phyloP scores from a whole-genome alignment of 2,329 filamentous ascomycete species.

The Fusarium sp. region DNA sequence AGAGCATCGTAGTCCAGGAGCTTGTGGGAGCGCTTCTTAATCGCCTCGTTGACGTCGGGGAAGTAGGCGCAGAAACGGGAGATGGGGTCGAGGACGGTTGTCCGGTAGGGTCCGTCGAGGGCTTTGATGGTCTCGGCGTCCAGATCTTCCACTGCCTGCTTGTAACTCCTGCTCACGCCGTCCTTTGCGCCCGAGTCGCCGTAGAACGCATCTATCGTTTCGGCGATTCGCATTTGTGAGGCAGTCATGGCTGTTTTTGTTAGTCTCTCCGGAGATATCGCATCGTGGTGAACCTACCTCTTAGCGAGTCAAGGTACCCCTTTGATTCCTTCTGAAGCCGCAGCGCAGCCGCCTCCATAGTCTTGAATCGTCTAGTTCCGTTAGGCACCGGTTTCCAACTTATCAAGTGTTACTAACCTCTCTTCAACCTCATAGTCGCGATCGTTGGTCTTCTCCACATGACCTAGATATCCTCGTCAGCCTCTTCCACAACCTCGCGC shows the following conservation, averaged over 20 bases:
- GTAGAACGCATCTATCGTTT: conserved; percentile 99
- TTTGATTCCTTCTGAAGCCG: conserved; percentile 97
- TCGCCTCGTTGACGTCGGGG: conserved; percentile 98
- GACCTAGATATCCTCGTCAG: conserved; percentile 64
- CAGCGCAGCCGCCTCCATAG: conserved; percentile 94
- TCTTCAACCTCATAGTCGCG: conserved; percentile 99
- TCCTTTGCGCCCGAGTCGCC: conserved; percentile 95
- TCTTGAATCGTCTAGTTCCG: conserved; percentile 83
- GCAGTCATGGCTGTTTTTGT: conserved; percentile 88
- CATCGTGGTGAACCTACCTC: conserved; percentile 66
- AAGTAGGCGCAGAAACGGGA: conserved; percentile 98
- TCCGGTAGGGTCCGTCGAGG: conserved; percentile 92
- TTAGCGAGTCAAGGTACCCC: conserved; percentile 94
- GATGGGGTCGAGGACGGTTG: conserved; percentile 95
- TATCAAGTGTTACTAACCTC: conserved; percentile 63
- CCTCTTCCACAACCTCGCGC: background rate
- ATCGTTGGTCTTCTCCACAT: conserved; percentile 98
- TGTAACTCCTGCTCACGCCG: conserved; percentile 96
- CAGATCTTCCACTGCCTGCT: conserved; percentile 96
- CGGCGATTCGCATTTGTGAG: conserved; percentile 98
- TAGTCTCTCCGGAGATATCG: conserved; percentile 8
- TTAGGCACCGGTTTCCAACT: conserved; percentile 33
- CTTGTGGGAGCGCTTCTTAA: conserved; percentile 99
- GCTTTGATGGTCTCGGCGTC: conserved; percentile 99
- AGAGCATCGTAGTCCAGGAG: conserved; percentile 97